Evolutionary conservation across 2,329 filamentous ascomycete species (phyloP).

Genomic region (Fonsecaea monophora): DNA sequence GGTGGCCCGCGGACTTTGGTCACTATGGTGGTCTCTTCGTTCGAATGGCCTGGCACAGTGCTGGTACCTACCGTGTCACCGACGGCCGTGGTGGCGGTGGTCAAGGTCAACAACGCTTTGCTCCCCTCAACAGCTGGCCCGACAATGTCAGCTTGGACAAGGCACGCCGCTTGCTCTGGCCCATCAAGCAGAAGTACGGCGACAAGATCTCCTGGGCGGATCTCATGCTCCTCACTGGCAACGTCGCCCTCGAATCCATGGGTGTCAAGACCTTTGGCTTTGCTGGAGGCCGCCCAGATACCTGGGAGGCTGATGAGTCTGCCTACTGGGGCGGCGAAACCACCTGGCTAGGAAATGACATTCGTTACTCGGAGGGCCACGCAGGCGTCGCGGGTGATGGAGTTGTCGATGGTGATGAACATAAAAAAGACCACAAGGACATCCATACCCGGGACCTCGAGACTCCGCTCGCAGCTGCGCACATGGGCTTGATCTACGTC

Average conservation of each 20-base stretch:
- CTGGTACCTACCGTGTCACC: conserved; percentile 76
- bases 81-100: conserved; percentile 79
- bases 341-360: conserved; percentile 76
- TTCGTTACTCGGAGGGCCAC: conserved; percentile 66
- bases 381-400: conserved; percentile 54
- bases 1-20: conserved; percentile 82
- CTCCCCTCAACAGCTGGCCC: conserved; percentile 81
- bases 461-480: conserved; percentile 69
- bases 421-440: conserved; percentile 55
- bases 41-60: conserved; percentile 81
- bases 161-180: conserved; percentile 78
- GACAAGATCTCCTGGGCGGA: conserved; percentile 84
- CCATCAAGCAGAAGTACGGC: conserved; percentile 84
- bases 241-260: conserved; percentile 79
- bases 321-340: conserved; percentile 79
- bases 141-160: conserved; percentile 81
- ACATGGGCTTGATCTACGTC: conserved; percentile 82
- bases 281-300: conserved; percentile 73
- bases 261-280: conserved; percentile 77
- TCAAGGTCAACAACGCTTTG: conserved; percentile 77
- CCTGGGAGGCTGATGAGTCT: conserved; percentile 76
- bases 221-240: conserved; percentile 72
- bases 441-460: conserved; percentile 70
- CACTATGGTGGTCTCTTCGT: conserved; percentile 83
- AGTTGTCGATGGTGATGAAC: conserved; percentile 51